Base-by-base conservation (phyloP, 768 basidiomycete genomes). In the Dentipellis sp. region DNA sequence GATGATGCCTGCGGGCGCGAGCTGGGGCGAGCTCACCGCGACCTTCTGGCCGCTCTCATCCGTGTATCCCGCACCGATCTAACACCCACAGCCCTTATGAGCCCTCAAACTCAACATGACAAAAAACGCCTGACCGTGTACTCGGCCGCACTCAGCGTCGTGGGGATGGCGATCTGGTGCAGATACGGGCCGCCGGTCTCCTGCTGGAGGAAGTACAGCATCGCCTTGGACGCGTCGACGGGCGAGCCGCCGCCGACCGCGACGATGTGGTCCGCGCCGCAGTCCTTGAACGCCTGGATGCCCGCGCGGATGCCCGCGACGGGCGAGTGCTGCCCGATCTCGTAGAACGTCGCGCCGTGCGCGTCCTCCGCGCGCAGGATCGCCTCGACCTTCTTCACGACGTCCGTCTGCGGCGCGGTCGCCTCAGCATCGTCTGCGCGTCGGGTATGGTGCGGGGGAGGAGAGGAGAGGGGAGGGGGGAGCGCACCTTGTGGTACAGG, bases 191-290 rank as follows among this genome's bases (percentile, higher is more conserved):
- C 80, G 1, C 79, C 81, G 2, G 62, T 68, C 58, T 83, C 79
- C 57, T 83, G 69, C 60, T 86, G 81, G 35, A 83, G 69, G 52
- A 79, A 75, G 66, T 82, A 84, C 8, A 85, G 65, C 29, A 91
- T 84, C 0, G 82, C 82, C 65, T 92, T 91, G 19, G 85, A 72
- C 1, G 84, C 87, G 66, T 91, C 90, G 56, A 91, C 74, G 11
- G 88, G 87, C 1, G 88, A 90, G 50, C 89, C 90, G 21, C 90
- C 89, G 2, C 90, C 90, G 45, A 91, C 75, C 23, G 86, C 72
- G 39, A 92, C 78, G 60, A 91, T 80, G 19, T 83, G 74, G 64
- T 90, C 83, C 57, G 85, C 85, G 10, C 74, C 74, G 21, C 75
- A 68, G 10, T 80, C 74, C 47, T 74, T 78, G 71, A 86, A 81